phyloP scores from a whole-genome alignment of 1,284 basidiomycete species.

The Polyporus tsugae region DNA sequence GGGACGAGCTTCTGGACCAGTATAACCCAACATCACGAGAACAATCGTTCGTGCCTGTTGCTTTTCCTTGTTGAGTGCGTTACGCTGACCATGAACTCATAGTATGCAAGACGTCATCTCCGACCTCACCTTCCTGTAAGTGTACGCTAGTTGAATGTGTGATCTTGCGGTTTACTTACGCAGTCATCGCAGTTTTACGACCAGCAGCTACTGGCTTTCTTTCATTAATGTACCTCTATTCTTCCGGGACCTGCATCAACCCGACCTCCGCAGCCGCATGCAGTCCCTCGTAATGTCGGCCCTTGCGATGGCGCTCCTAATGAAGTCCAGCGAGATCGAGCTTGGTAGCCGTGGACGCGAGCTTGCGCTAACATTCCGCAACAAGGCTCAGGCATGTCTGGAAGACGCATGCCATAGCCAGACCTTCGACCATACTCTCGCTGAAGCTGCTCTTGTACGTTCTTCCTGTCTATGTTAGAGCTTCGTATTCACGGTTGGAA shows the following conservation, averaged over 20 bases:
- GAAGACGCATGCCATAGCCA: conserved; percentile 58
- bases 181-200: conserved; percentile 51
- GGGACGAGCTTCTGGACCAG: conserved; percentile 64
- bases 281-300: conserved; percentile 76
- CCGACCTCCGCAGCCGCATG: conserved; percentile 57
- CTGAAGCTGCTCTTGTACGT: conserved; percentile 78
- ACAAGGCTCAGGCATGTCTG: conserved; percentile 61
- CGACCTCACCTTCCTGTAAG: conserved; percentile 66
- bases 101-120: conserved; percentile 61
- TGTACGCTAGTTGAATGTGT: conserved; percentile 17
- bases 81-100: conserved; percentile 19
- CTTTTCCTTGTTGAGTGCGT: conserved; percentile 13
- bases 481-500: neutral
- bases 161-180: conserved; percentile 9
- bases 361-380: conserved; percentile 60
- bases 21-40: conserved; percentile 52
- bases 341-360: conserved; percentile 57
- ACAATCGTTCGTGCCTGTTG: conserved; percentile 49
- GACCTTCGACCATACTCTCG: conserved; percentile 68
- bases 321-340: conserved; percentile 75
- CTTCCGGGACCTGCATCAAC: conserved; percentile 58
- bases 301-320: conserved; percentile 75
- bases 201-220: conserved; percentile 65
- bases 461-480: neutral
- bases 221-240: conserved; percentile 69